A percentile compares a stretch with the other conserved stretches of the same genome.
These are phyloP conservation scores for Saposhnikovia divaricata DNA, from an alignment of 129 eudicot genomes.

Conservation along the genomic window DNA sequence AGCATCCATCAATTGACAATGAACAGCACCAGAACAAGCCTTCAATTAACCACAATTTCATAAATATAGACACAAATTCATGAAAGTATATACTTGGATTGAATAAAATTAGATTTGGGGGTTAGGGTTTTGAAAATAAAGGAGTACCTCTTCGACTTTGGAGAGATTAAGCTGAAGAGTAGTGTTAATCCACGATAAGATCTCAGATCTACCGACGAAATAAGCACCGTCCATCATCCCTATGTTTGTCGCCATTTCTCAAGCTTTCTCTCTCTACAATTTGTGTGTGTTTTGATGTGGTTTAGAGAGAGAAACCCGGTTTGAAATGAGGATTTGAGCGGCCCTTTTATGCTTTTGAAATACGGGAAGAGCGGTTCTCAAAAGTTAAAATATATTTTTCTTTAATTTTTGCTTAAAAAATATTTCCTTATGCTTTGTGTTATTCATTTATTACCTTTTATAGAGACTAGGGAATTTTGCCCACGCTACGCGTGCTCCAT, in stretches of 20 bases:
- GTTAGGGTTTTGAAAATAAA: slow-evolving; percentile 12
- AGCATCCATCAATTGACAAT: slow-evolving; percentile 92
- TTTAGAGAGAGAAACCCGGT: slow-evolving; percentile 17
- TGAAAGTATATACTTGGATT: not conserved
- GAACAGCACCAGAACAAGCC: slow-evolving; percentile 96
- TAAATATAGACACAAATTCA: not conserved
- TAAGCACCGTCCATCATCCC: slow-evolving; percentile 95
- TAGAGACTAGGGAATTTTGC: too few species aligned
- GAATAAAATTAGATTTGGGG: slow-evolving; percentile 8
- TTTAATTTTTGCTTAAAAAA: too few species aligned
- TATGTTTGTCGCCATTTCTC: slow-evolving; percentile 73
- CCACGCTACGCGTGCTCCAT: too few species aligned
- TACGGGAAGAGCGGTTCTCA: not conserved
- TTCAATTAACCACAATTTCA: slow-evolving; percentile 22
- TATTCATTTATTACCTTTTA: not conserved
- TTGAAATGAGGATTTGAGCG: slow-evolving; percentile 41
- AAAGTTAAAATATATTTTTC: not conserved
- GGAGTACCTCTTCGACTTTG: slow-evolving; percentile 83
- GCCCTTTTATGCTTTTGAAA: slow-evolving; percentile 24
- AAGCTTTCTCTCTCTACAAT: slow-evolving; percentile 12
- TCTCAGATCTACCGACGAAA: slow-evolving; percentile 92
- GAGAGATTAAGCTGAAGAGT: slow-evolving; percentile 82
- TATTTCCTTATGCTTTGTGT: not conserved
- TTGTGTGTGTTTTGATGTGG: not conserved
- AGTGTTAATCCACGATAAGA: slow-evolving; percentile 83